Conservation (phyloP, 768 basidiomycete genomes). For the Naganishia friedmannii region DNA sequence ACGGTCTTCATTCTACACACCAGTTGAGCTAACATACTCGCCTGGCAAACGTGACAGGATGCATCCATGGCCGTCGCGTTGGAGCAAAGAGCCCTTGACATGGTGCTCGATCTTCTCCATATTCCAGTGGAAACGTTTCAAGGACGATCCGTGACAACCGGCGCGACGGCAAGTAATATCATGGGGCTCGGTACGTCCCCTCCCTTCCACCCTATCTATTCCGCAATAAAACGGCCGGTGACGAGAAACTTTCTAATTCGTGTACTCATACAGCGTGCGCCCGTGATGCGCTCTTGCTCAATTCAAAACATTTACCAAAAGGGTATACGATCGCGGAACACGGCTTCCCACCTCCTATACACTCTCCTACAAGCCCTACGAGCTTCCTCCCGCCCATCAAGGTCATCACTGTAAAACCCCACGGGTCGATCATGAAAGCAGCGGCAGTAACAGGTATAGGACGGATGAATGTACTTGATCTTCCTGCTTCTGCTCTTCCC, state of each 20-base stretch:
- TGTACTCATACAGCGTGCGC: slow-evolving; percentile 47
- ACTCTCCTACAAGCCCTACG: not conserved
- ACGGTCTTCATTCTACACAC: too few relatives aligned
- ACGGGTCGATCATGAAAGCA: slow-evolving; percentile 55
- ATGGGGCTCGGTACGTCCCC: slow-evolving; percentile 52
- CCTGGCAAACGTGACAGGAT: slow-evolving; percentile 36
- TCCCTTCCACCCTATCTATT: not conserved
- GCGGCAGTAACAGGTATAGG: slow-evolving; percentile 55
- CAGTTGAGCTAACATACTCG: too few relatives aligned
- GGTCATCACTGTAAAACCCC: slow-evolving; percentile 52
- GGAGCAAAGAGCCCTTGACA: slow-evolving; percentile 45
- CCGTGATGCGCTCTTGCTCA: slow-evolving; percentile 45
- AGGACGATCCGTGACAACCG: slow-evolving; percentile 54
- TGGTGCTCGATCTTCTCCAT: slow-evolving; percentile 47
- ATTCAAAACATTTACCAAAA: slow-evolving; percentile 39
- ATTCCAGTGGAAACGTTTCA: slow-evolving; percentile 42
- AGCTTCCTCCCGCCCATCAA: slow-evolving; percentile 34
- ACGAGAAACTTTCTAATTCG: not conserved
- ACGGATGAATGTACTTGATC: slow-evolving; percentile 50
- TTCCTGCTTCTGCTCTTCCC: slow-evolving; percentile 31
- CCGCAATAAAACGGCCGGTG: too few relatives aligned
- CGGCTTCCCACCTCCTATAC: slow-evolving; percentile 48
- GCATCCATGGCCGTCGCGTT: slow-evolving; percentile 44
- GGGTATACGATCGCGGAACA: slow-evolving; percentile 53
- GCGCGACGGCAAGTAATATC: slow-evolving; percentile 55